Conservation (phyloP, 2,329 filamentous ascomycete species). For the Cordyceps militaris region DNA sequence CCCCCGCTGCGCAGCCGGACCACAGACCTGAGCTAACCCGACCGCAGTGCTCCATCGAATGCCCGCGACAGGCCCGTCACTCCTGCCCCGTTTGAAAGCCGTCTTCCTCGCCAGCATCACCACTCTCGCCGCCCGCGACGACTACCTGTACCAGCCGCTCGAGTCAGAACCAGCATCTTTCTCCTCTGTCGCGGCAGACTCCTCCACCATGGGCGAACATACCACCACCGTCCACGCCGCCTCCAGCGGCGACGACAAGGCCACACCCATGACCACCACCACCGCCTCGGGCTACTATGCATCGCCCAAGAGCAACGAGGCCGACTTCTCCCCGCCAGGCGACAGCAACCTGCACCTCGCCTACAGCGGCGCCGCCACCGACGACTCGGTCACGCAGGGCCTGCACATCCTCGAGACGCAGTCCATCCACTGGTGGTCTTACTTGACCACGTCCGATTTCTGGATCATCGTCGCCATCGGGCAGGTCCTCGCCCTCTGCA, state of each 20-base stretch:
- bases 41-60: neutral
- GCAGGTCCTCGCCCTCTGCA: conserved; percentile 80
- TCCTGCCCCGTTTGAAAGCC: neutral
- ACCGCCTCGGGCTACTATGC: conserved; percentile 1
- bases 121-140: neutral
- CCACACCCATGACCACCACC: conserved; percentile 12
- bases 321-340: neutral
- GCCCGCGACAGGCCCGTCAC: neutral
- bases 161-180: neutral
- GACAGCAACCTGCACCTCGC: neutral
- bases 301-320: neutral
- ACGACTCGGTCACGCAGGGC: conserved; percentile 40
- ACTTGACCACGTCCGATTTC: conserved; percentile 78
- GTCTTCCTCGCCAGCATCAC: neutral
- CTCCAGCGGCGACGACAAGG: conserved; percentile 19
- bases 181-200: neutral
- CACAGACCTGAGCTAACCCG: neutral
- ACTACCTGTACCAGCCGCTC: conserved; percentile 4
- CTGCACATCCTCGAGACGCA: conserved; percentile 49
- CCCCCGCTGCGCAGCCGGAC: neutral
- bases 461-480: conserved; percentile 76
- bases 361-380: conserved; percentile 2
- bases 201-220: neutral
- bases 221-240: neutral
- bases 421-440: conserved; percentile 58